Evolutionary conservation across 108 stramenopile species (phyloP).

Genomic region (Seminavis robusta): DNA sequence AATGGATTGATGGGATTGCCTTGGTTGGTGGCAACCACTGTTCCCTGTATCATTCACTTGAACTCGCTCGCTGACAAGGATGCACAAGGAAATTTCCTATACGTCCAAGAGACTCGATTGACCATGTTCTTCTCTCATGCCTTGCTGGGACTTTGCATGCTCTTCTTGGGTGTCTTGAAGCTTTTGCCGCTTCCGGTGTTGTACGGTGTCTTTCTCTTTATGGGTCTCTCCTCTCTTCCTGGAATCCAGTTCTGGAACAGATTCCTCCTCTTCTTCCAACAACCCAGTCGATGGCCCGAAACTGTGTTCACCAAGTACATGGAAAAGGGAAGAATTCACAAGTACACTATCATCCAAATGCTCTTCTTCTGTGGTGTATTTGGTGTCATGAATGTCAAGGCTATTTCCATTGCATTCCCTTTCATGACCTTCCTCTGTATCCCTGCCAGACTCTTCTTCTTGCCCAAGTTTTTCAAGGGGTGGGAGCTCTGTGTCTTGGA

Average conservation of each 20-base stretch:
- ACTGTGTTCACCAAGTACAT: conserved; percentile 33
- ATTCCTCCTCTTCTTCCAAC: conserved; percentile 46
- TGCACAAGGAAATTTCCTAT: conserved; percentile 19
- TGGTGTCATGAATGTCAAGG: conserved; percentile 32
- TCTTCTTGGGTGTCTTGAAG: conserved; percentile 18
- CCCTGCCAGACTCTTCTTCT: conserved; percentile 31
- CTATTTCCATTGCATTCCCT: conserved; percentile 46
- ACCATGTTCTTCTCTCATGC: conserved; percentile 26
- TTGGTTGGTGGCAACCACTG: conserved; percentile 48
- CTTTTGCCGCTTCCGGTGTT: conserved; percentile 40
- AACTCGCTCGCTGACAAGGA: conserved; percentile 32
- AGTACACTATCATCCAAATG: conserved; percentile 38
- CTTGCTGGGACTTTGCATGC: conserved; percentile 18
- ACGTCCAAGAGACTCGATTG: conserved; percentile 40
- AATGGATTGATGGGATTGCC: conserved; percentile 39
- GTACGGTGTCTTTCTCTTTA: conserved; percentile 47
- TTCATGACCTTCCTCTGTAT: conserved; percentile 44
- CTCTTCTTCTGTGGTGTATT: conserved; percentile 36
- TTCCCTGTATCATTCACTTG: conserved; percentile 38
- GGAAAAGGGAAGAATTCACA: conserved; percentile 21
- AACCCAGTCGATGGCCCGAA: conserved; percentile 29
- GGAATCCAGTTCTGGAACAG: conserved; percentile 48
- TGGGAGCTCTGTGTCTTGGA: conserved; percentile 44
- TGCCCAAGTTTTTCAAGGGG: conserved; percentile 39
- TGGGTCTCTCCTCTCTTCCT: conserved; percentile 35